Base-by-base conservation (phyloP, 2,329 filamentous ascomycete species). In the Chalaropsis thielavioides region DNA sequence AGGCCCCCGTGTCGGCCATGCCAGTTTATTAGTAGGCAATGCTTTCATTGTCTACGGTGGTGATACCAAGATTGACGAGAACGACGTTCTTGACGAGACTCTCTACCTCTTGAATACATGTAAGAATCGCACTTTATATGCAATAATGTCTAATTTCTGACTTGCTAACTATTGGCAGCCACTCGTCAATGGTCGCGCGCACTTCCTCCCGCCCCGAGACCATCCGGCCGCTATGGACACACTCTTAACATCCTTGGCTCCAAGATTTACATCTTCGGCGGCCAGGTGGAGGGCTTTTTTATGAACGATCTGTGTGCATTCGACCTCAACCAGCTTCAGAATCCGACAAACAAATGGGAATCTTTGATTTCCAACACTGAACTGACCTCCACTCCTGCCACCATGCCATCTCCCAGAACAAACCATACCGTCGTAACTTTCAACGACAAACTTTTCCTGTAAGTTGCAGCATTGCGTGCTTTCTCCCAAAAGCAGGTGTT, bases 1-100 rank as follows among this genome's bases (percentile, higher is more conserved):
- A 1, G 92, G 94, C 3, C 94, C 95, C 1, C 84, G 94, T 77
- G 94, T 99, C 63, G 94, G 94, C 2, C 94, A 99, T 76, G 83
- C 92, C 22, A 95, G 92, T 78, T 79, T 99, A 71, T 81, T 99
- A 17, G 94, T 99, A 64, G 95, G 95, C 66, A 99, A 99, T 75
- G 94, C 94, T 0, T 99, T 97, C 74, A 99, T 99, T 70, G 94
- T 99, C 13, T 99, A 97, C 72, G 95, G 94, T 61, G 94, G 94
- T 72, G 95, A 99, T 74, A 99, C 94, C 62, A 99, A 99, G 76
- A 88, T 96, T 73, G 91, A 96, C 64, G 94, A 97, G 72, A 84
- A 85, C 40, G 94, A 99, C 75, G 81, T 89, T 61, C 78, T 99
- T 66, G 94, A 99, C 71, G 92, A 99, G 76, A 97, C 94, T 0